phyloP scores from a whole-genome alignment of 768 basidiomycete genomes.

The Xerocomellus intermedius region DNA sequence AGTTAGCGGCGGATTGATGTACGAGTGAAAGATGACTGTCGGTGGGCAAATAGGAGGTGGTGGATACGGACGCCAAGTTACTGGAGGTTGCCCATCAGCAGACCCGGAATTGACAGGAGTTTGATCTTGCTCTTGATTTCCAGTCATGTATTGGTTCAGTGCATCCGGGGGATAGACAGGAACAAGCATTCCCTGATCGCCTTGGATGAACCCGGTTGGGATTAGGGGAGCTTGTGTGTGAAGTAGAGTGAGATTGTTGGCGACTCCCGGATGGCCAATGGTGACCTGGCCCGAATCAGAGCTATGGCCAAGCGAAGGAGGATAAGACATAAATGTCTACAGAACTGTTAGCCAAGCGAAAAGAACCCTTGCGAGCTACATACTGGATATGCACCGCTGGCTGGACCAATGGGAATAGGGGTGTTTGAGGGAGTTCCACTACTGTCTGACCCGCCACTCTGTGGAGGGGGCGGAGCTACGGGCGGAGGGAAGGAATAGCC shows the following conservation, averaged over 20 bases:
- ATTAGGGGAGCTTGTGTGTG: constrained; percentile 53
- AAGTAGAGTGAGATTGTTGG: constrained; percentile 12
- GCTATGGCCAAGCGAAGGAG: constrained; percentile 36
- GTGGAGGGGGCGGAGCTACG: constrained; percentile 24
- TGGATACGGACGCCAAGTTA: constrained; percentile 35
- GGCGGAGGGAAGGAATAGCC: constrained; percentile 40
- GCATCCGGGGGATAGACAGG: constrained; percentile 71
- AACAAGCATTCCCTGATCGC: constrained; percentile 69
- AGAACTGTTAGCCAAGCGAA: constrained; percentile 9
- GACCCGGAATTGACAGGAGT: constrained; percentile 17
- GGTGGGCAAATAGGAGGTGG: constrained; percentile 33
- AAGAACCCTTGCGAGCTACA: constrained; percentile 19
- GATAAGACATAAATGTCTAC: constrained; percentile 52
- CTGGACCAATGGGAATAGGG: constrained; percentile 38
- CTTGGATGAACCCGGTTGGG: constrained; percentile 69
- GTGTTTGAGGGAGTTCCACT: constrained; percentile 32
- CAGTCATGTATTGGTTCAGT: constrained; percentile 65
- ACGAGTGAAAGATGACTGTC: constrained; percentile 31
- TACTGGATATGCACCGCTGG: constrained; percentile 47
- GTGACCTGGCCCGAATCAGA: constrained; percentile 26
- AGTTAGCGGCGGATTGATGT: constrained; percentile 24
- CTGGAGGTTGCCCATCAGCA: constrained; percentile 31
- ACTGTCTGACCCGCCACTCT: constrained; percentile 38
- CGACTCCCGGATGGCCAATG: constrained; percentile 17
- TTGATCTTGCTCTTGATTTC: constrained; percentile 32